Conservation (phyloP, 1,139 yeast species). For the Magnusiomyces sp. region DNA sequence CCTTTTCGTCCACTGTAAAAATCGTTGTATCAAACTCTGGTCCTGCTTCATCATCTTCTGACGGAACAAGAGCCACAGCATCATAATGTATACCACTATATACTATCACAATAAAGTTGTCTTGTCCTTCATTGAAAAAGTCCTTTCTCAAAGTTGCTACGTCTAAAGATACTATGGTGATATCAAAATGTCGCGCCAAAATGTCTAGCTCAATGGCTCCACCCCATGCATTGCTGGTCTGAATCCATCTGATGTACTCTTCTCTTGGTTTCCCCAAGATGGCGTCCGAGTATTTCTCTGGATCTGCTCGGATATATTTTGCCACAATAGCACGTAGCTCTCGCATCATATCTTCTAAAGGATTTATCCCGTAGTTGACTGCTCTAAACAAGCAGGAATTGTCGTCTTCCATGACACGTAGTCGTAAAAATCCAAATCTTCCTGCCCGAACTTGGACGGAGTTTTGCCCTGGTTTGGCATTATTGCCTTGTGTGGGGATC, state of each 20-base stretch:
- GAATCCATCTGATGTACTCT: conserved; percentile 57
- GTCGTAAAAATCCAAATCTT: conserved; percentile 31
- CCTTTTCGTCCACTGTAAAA: conserved; percentile 31
- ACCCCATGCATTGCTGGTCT: conserved; percentile 63
- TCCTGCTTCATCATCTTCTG: conserved; percentile 31
- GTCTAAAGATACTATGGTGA: conserved; percentile 57
- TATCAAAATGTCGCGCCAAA: conserved; percentile 44
- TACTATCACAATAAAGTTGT: conserved; percentile 44
- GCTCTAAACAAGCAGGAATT: conserved; percentile 75
- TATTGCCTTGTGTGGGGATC: neutral
- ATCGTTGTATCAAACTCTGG: conserved; percentile 29
- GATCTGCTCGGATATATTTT: conserved; percentile 38
- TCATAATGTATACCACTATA: conserved; percentile 78
- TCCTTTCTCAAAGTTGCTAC: conserved; percentile 57
- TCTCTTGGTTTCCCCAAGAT: conserved; percentile 47
- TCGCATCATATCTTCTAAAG: conserved; percentile 34
- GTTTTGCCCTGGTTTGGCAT: conserved; percentile 3
- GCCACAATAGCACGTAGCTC: conserved; percentile 45
- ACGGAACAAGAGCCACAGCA: conserved; percentile 40
- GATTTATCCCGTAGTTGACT: conserved; percentile 46
- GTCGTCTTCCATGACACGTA: conserved; percentile 66
- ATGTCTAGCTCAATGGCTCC: conserved; percentile 77
- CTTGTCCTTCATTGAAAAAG: conserved; percentile 42
- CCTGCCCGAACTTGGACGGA: conserved; percentile 4
- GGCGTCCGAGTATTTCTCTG: conserved; percentile 45